Base-by-base conservation (phyloP, 1,139 yeast genomes). In the Kodamaea sp. region DNA sequence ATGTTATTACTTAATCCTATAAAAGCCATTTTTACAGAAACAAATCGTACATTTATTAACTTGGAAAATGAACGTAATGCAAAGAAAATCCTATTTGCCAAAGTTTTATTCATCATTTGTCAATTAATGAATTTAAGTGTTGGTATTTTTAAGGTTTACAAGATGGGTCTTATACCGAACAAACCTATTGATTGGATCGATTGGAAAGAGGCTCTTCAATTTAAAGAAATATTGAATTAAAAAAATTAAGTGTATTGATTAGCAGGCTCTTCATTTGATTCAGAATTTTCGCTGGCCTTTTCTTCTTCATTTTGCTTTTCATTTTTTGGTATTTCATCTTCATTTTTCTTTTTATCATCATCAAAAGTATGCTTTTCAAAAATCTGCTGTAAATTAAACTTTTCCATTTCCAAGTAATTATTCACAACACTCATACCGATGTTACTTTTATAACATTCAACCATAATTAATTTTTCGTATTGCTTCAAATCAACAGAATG, bases 111-210 rank as follows among this genome's bases (percentile, higher is more conserved):
- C 58, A 62, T 87, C 5, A 45, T 77, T 20, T 79, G 85, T 48
- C 92, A 87, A 48, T 41, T 83, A 36, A 74, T 77, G 11, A 75
- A 83, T 37, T 70, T 90, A 67, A 77, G 70, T 5, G 79, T 89
- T 30, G 98, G 97, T 4, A 56, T 89, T 12, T 89, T 89, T 78
- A 92, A 92, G 61, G 64, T 92, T 47, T 81, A 86, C 52, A 69
- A 74, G 24, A 88, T 92, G 97, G 97, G 97, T 0, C 69, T 92
- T 47, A 78, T 92, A 44, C 98, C 98, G 22, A 87, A 84, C 52
- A 81, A 81, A 30, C 75, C 75, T 36, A 84, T 95, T 45, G 98
- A 92, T 55, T 92, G 97, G 97, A 66, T 92, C 26, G 81, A 90
- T 3, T 90, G 95, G 89, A 94, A 87, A 55, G 49, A 44, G 24